Percentiles rank a stretch among this genome's conserved stretches.
Conservation (phyloP, 2,329 filamentous ascomycete genomes). For the Blastomyces gilchristii region DNA sequence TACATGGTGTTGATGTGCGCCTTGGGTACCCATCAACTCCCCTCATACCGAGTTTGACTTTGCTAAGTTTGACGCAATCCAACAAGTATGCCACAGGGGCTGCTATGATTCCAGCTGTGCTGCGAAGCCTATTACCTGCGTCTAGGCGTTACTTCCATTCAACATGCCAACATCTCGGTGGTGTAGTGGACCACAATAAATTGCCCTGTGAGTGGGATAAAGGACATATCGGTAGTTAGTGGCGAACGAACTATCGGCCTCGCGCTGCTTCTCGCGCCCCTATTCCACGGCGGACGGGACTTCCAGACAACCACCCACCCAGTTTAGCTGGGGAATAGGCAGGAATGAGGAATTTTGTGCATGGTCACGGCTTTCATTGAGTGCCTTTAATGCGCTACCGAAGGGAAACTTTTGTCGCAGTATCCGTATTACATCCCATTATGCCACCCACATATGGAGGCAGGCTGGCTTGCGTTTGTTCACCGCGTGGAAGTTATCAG, state of each 20-base stretch:
- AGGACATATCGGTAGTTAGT: neutral
- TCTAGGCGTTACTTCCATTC: neutral
- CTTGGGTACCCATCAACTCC: neutral
- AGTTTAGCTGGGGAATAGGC: too few relatives aligned
- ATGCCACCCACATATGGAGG: too few relatives aligned
- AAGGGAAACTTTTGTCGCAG: too few relatives aligned
- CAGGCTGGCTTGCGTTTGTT: too few relatives aligned
- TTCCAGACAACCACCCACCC: neutral
- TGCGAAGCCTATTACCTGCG: neutral
- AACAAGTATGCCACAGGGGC: neutral
- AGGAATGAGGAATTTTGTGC: too few relatives aligned
- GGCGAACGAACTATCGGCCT: neutral
- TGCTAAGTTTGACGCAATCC: neutral
- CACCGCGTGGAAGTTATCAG: too few relatives aligned
- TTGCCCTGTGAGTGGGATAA: neutral
- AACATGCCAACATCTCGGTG: neutral
- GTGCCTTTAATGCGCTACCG: too few relatives aligned
- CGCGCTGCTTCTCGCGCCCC: neutral
- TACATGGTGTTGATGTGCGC: neutral
- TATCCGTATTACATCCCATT: too few relatives aligned
- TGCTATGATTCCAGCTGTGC: neutral
- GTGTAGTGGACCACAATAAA: neutral
- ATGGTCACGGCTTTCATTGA: too few relatives aligned
- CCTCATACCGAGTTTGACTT: too few relatives aligned
- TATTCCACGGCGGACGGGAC: neutral